Conservation (phyloP, 2,329 filamentous ascomycete species). For the Penicillium sp. region DNA sequence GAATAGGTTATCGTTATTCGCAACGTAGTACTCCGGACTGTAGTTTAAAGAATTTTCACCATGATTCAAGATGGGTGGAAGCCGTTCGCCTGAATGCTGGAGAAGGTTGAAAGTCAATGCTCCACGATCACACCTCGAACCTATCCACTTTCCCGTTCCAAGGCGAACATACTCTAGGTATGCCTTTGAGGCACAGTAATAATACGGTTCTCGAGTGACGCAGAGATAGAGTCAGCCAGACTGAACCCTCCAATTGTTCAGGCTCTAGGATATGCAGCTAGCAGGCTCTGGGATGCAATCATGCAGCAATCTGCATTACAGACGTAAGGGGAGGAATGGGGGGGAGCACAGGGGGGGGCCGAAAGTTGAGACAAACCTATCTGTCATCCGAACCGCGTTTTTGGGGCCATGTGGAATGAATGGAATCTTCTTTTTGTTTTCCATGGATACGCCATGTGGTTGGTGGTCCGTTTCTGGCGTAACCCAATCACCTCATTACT, state of each 20-base stretch:
- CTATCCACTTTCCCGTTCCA: neutral
- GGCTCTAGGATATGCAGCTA: neutral
- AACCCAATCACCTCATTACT: neutral
- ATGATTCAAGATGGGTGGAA: neutral
- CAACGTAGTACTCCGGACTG: too few species aligned
- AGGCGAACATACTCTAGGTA: neutral
- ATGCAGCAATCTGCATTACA: neutral
- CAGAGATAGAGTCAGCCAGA: neutral
- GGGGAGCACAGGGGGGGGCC: too few species aligned
- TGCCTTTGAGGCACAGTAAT: neutral
- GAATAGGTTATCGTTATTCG: neutral
- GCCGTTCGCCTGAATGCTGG: neutral
- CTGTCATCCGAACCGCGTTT: conserved; percentile 18
- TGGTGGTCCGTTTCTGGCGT: neutral
- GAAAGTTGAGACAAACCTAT: conserved; percentile 3
- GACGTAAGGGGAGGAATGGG: neutral
- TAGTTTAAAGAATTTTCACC: neutral
- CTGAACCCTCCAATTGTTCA: neutral
- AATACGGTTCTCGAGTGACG: too few species aligned
- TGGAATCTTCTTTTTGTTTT: conserved; percentile 16
- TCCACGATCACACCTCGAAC: neutral
- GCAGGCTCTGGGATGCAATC: neutral
- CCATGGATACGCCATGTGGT: conserved; percentile 3
- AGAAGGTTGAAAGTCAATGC: neutral
- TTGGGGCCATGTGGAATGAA: conserved; percentile 4